phyloP scores from a whole-genome alignment of 2,329 filamentous ascomycete genomes.

The Aspergillus fischeri region DNA sequence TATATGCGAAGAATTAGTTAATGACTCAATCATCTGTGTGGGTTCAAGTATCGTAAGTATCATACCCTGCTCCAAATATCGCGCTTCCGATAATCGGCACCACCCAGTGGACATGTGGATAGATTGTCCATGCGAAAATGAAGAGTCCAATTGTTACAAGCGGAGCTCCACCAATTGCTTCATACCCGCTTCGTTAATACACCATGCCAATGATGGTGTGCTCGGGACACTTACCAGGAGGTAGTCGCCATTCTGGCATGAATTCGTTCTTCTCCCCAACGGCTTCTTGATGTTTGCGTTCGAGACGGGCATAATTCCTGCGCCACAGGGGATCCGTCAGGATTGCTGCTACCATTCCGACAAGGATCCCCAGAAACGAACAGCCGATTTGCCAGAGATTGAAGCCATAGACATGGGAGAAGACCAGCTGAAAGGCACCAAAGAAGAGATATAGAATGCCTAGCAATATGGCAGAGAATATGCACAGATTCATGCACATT shows the following conservation, averaged over 20 bases:
- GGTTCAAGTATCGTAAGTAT: constrained; percentile 18
- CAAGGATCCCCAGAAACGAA: constrained; percentile 59
- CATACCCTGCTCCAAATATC: constrained; percentile 68
- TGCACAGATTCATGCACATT: constrained; percentile 78
- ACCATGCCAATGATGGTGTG: too few relatives aligned
- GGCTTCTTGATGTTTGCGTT: constrained; percentile 34
- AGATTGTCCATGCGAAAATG: constrained; percentile 84
- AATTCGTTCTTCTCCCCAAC: constrained; percentile 44
- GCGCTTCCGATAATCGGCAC: constrained; percentile 68
- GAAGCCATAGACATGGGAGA: constrained; percentile 69
- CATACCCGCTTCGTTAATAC: background rate
- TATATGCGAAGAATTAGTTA: constrained; percentile 13
- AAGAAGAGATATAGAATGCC: constrained; percentile 90
- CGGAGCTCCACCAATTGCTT: constrained; percentile 65
- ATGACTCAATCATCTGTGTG: background rate
- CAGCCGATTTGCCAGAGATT: constrained; percentile 75
- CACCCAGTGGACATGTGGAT: constrained; percentile 68
- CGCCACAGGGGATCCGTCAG: constrained; percentile 45
- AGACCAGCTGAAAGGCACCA: constrained; percentile 79
- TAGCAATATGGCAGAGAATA: constrained; percentile 79
- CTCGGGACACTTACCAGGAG: constrained; percentile 50
- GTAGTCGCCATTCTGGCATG: constrained; percentile 84
- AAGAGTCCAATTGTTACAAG: constrained; percentile 79
- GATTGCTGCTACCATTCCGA: constrained; percentile 45
- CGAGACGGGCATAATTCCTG: constrained; percentile 39